Evolutionary conservation across 2,329 filamentous ascomycete genomes (phyloP), one percentile per base, ranked within the genome.

Genomic region (Ceratocystis harringtonii): DNA sequence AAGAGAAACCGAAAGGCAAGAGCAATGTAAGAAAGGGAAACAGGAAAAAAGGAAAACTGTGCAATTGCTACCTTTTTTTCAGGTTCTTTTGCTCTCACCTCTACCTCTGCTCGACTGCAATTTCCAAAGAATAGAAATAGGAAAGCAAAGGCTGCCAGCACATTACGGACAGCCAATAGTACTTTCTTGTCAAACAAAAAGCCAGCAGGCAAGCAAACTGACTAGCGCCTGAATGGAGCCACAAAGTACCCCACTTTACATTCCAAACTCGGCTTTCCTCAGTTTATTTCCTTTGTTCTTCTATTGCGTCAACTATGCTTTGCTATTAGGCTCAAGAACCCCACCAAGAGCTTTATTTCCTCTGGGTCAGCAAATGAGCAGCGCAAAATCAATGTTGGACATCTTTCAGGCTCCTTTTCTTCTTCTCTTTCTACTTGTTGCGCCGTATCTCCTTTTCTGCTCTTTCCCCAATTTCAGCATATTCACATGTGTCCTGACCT

Each of bases 231-330:
- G 55, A 30, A 58, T 58, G 28, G n/a, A 58, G 55, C 55, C 28
- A 58, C 55, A 32, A 36, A 58, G 55, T 8, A n/a, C 28, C 55
- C 55, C 55, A 58, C 55, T 32, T 32, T 8, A 5, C 8, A 58
- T n/a, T n/a, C 1, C 55, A 32, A 36, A n/a, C 30, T 36, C 5
- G 28, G 12, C 25, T 58, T 57, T 57, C 48, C 48, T 52, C 22
- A 25, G 19, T 30, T 19, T 58, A 58, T 36, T 58, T 58, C 28
- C 55, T 58, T 58, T 58, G 55, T 58, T 58, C 55, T 22, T 58
- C 55, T 25, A 58, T 30, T 58, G 55, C 55, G 55, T 58, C 30
- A 30, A 58, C 15, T n/a, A 58, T 36, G 19, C 30, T n/a, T 58
- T 58, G 12, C 12, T 58, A 19, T 36, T 58, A 58, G 25, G 2